A percentile compares a stretch with the other conserved stretches of the same genome.
These are phyloP conservation scores for Penicillium malachiteum DNA, from an alignment of 495 filamentous ascomycete species.

Conservation along the genomic window DNA sequence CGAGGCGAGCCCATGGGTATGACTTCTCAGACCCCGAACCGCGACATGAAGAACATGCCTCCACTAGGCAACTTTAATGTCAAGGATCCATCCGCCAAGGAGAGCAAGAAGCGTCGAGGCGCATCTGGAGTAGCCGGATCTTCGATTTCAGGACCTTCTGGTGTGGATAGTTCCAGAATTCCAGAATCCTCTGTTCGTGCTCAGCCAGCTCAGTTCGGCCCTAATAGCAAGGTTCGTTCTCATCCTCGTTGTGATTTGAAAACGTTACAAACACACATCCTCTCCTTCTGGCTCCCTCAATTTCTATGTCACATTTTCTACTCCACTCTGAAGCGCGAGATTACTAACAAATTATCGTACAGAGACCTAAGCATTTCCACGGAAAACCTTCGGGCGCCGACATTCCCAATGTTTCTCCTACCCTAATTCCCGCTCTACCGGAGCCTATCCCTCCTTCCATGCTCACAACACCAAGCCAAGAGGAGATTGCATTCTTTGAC, in stretches of 20 bases:
- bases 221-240: constrained; percentile 51
- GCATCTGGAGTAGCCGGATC: constrained; percentile 34
- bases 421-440: constrained; percentile 80
- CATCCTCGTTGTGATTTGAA: no score
- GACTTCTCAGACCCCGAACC: constrained; percentile 49
- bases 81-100: constrained; percentile 57
- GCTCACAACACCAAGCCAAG: constrained; percentile 57
- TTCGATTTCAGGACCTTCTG: constrained; percentile 32
- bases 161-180: constrained; percentile 37
- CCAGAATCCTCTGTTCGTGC: constrained; percentile 34
- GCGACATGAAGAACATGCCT: constrained; percentile 71
- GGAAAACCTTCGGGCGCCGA: constrained; percentile 64
- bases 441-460: constrained; percentile 75
- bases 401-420: constrained; percentile 74
- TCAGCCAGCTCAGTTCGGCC: constrained; percentile 38
- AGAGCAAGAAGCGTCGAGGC: constrained; percentile 75
- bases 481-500: constrained; percentile 93
- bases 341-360: constrained; percentile 11
- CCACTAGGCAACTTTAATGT: constrained; percentile 93
- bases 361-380: constrained; percentile 64
- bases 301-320: neutral
- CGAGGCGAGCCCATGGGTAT: constrained; percentile 50
- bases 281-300: neutral
- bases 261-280: neutral
- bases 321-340: neutral